A percentile compares a stretch with the other conserved stretches of the same genome.
Evolutionary conservation across 1,284 basidiomycete species (phyloP).

Genomic region (Apiotrichum sp.): DNA sequence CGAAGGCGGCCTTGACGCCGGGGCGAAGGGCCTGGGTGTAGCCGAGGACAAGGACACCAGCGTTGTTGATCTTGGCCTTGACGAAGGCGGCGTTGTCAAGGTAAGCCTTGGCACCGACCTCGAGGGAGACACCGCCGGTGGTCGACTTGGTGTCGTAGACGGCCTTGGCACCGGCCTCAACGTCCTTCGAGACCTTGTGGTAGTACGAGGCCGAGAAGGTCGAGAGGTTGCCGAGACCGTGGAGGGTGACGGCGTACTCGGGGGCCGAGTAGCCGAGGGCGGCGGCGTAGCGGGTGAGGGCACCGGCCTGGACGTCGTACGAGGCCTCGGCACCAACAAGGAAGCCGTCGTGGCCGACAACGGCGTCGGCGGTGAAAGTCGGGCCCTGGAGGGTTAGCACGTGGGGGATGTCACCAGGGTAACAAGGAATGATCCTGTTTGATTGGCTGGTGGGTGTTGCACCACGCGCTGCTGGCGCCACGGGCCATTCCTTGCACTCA

Average conservation of each 20-base stretch:
- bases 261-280: constrained; percentile 82
- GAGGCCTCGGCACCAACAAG: constrained; percentile 91
- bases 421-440: neutral
- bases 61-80: constrained; percentile 99
- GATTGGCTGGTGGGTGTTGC: neutral
- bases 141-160: constrained; percentile 93
- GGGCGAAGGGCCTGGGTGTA: constrained; percentile 90
- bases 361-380: constrained; percentile 91
- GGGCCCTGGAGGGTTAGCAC: constrained; percentile 62
- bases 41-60: constrained; percentile 79
- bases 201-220: constrained; percentile 96
- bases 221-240: constrained; percentile 91
- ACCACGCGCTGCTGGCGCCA: too few species aligned
- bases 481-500: constrained; percentile 39
- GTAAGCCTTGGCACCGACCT: constrained; percentile 89
- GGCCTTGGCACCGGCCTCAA: constrained; percentile 97
- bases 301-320: constrained; percentile 93
- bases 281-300: constrained; percentile 84
- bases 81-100: constrained; percentile 79
- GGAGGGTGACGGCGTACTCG: constrained; percentile 92
- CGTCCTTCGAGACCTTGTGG: constrained; percentile 85
- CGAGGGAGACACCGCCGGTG: constrained; percentile 79
- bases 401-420: constrained; percentile 6
- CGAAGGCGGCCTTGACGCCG: constrained; percentile 90
- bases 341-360: constrained; percentile 95